phyloP scores from a whole-genome alignment of 306 rosid species.

The Quercus dentata region DNA sequence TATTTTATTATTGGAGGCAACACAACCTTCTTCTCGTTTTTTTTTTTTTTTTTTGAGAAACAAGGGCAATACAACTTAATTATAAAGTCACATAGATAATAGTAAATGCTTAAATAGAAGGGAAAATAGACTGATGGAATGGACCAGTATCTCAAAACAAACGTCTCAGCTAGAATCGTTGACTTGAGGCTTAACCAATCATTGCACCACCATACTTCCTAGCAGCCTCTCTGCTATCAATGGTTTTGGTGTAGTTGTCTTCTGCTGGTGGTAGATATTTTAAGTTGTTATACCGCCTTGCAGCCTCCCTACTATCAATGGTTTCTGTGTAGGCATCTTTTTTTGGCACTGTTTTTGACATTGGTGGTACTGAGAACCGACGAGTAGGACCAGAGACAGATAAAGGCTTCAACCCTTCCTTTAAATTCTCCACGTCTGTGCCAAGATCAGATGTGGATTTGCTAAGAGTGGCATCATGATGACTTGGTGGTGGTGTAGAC shows the following conservation, averaged over 20 bases:
- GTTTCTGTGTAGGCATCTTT: not conserved
- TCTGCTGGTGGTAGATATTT: not conserved
- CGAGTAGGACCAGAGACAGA: not conserved
- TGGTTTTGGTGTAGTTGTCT: not conserved
- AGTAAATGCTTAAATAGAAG: not conserved
- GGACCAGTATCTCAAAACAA: not conserved
- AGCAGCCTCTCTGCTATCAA: constrained; percentile 11
- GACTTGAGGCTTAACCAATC: not conserved
- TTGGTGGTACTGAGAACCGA: not conserved
- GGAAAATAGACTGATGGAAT: not conserved
- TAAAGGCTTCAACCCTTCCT: constrained; percentile 22
- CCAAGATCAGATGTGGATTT: constrained; percentile 38
- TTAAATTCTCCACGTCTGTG: constrained; percentile 23
- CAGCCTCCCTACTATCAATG: constrained; percentile 16
- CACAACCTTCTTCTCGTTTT: too few species aligned
- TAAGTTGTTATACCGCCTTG: not conserved
- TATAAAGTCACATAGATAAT: not conserved
- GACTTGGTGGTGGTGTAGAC: not conserved
- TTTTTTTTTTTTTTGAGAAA: too few species aligned
- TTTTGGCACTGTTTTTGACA: not conserved
- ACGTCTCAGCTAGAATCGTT: not conserved
- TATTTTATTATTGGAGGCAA: too few species aligned
- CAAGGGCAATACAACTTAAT: too few species aligned
- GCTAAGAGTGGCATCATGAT: constrained; percentile 31
- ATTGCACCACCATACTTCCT: constrained; percentile 4